phyloP scores from a whole-genome alignment of 2,329 filamentous ascomycete genomes.

The Trichoderma asperellum region DNA sequence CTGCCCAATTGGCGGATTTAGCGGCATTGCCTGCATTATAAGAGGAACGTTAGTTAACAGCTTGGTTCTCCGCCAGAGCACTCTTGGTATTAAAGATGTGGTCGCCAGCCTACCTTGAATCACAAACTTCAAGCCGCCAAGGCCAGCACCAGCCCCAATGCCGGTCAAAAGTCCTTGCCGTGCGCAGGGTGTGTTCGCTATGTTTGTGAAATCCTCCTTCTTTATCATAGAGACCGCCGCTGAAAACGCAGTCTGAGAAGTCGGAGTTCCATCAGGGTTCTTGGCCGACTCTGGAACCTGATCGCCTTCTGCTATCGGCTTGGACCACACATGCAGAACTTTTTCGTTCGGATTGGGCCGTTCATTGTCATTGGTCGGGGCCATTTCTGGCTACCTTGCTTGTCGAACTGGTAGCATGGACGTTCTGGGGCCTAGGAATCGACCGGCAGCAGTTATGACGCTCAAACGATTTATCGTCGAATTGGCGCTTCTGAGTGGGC shows the following conservation, averaged over 20 bases:
- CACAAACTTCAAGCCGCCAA: constrained; percentile 75
- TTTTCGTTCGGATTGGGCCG: constrained; percentile 37
- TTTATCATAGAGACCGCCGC: constrained; percentile 72
- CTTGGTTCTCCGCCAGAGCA: background rate
- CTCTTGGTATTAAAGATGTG: background rate
- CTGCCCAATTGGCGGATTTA: constrained; percentile 80
- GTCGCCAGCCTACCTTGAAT: constrained; percentile 65
- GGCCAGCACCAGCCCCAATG: constrained; percentile 75
- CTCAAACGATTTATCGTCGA: constrained; percentile 16
- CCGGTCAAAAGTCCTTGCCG: constrained; percentile 81
- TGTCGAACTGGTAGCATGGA: constrained; percentile 26
- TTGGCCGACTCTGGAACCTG: constrained; percentile 26
- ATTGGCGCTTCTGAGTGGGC: constrained; percentile 6
- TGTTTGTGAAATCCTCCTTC: constrained; percentile 67
- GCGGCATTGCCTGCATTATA: constrained; percentile 38
- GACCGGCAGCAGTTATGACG: constrained; percentile 12
- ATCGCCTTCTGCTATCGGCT: constrained; percentile 39
- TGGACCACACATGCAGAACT: constrained; percentile 45
- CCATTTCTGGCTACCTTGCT: constrained; percentile 44
- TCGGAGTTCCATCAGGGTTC: constrained; percentile 28
- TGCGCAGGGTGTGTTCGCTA: constrained; percentile 82
- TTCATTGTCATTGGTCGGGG: constrained; percentile 38
- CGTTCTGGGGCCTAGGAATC: background rate
- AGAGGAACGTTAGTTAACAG: background rate
- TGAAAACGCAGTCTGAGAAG: constrained; percentile 42